phyloP scores from a whole-genome alignment of 2,329 filamentous ascomycete genomes.

The Rachicladosporium sp. region DNA sequence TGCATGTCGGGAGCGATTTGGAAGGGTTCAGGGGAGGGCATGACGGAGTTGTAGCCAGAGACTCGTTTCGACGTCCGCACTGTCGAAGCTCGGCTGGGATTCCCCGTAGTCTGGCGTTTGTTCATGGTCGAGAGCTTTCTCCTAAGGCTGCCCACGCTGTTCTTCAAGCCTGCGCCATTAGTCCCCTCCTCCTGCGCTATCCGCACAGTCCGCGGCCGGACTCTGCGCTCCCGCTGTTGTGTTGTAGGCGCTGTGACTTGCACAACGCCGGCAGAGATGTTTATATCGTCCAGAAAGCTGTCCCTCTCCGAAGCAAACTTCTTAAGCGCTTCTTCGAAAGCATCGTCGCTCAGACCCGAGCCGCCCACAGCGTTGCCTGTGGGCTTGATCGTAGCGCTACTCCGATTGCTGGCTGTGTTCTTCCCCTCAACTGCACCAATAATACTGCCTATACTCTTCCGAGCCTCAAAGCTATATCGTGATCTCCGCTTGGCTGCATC shows the following conservation, averaged over 20 bases:
- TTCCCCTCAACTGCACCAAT: conserved; percentile 31
- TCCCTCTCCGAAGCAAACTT: conserved; percentile 96
- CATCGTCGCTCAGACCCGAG: conserved; percentile 53
- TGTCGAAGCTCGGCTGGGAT: conserved; percentile 55
- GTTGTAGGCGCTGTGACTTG: conserved; percentile 25
- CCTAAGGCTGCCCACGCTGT: conserved; percentile 71
- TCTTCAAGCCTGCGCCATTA: conserved; percentile 35
- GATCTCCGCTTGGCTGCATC: conserved; percentile 26
- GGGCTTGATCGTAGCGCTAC: conserved; percentile 50
- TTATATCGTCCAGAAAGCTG: conserved; percentile 82
- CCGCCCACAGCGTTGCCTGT: conserved; percentile 25
- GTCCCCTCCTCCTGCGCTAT: conserved; percentile 58
- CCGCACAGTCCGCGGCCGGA: conserved; percentile 68
- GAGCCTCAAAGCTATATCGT: conserved; percentile 34
- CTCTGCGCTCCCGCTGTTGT: conserved; percentile 40
- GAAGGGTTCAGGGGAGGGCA: conserved; percentile 82
- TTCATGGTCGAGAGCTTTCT: conserved; percentile 95
- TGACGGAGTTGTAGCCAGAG: conserved; percentile 97
- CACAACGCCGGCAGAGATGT: conserved; percentile 73
- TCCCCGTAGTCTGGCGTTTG: conserved; percentile 63
- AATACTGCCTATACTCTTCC: conserved; percentile 40
- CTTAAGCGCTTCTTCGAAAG: conserved; percentile 83
- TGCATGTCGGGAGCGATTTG: conserved; percentile 89
- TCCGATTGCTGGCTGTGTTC: conserved; percentile 48
- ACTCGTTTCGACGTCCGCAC: conserved; percentile 74